These are phyloP conservation scores for Alternaria solani DNA, from an alignment of 2,329 filamentous ascomycete genomes.

Conservation along the genomic window DNA sequence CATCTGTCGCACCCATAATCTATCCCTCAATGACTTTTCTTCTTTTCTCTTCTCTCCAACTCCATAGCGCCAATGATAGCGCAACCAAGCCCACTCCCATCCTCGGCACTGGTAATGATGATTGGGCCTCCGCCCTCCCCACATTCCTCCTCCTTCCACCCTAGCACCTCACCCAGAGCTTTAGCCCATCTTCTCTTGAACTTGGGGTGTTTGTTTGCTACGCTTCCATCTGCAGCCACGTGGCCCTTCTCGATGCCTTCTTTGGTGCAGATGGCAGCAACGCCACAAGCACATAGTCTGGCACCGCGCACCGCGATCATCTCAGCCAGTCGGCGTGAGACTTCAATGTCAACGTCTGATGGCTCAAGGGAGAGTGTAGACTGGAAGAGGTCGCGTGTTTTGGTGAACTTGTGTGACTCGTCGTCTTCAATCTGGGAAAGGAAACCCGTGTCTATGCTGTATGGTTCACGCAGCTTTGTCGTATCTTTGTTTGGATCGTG, in stretches of 20 bases:
- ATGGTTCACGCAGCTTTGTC: slow-evolving; percentile 74
- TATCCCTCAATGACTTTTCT: background rate
- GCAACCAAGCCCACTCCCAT: slow-evolving; percentile 53
- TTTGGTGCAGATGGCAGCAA: slow-evolving; percentile 49
- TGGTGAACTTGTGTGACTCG: slow-evolving; percentile 24
- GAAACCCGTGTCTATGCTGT: slow-evolving; percentile 88
- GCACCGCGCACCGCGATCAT: slow-evolving; percentile 47
- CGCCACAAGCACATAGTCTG: slow-evolving; percentile 49
- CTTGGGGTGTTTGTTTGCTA: slow-evolving; percentile 54
- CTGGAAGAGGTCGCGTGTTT: slow-evolving; percentile 32
- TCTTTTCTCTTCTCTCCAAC: slow-evolving; percentile 25
- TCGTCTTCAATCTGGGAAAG: slow-evolving; percentile 83
- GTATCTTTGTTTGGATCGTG: slow-evolving; percentile 69
- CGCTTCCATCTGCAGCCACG: slow-evolving; percentile 51
- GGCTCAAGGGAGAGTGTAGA: slow-evolving; percentile 31
- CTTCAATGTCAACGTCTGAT: slow-evolving; percentile 35
- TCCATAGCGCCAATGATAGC: slow-evolving; percentile 48
- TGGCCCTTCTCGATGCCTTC: slow-evolving; percentile 43
- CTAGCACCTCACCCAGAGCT: slow-evolving; percentile 51
- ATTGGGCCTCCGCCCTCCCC: slow-evolving; percentile 42
- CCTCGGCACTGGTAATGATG: slow-evolving; percentile 51
- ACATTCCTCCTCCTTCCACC: slow-evolving; percentile 38
- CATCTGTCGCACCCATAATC: background rate
- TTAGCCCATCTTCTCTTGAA: slow-evolving; percentile 53
- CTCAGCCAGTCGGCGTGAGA: slow-evolving; percentile 41